These are phyloP conservation scores for Colletotrichum noveboracense DNA, from an alignment of 2,329 filamentous ascomycete species.

Conservation along the genomic window DNA sequence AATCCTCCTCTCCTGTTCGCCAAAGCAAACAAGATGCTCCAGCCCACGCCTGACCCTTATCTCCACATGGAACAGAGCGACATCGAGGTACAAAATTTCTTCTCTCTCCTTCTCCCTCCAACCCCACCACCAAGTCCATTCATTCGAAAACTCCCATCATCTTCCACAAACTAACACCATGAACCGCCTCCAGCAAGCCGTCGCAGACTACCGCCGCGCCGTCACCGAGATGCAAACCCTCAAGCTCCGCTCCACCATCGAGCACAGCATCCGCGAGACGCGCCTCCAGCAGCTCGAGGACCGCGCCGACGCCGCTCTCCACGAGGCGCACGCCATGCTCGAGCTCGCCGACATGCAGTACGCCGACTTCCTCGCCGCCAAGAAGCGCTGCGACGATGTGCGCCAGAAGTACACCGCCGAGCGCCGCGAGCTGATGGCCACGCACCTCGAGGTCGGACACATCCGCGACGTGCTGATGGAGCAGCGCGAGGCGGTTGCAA, in stretches of 20 bases:
- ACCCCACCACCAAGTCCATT: background rate
- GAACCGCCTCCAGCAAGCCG: background rate
- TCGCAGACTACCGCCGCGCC: background rate
- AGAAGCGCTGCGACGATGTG: background rate
- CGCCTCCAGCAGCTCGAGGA: background rate
- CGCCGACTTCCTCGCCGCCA: background rate
- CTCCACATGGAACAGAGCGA: background rate
- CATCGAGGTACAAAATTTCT: background rate
- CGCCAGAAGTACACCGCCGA: background rate
- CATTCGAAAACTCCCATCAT: rapidly evolving
- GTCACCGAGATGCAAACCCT: background rate
- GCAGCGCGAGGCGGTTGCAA: background rate
- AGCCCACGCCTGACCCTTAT: background rate
- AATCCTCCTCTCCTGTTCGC: background rate
- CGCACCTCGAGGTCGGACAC: background rate
- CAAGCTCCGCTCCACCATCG: background rate
- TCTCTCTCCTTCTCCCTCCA: background rate
- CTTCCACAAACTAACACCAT: background rate
- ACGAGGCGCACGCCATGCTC: background rate
- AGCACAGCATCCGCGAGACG: background rate
- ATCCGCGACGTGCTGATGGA: background rate
- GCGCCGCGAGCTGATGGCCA: background rate
- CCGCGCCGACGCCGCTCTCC: background rate
- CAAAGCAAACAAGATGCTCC: background rate
- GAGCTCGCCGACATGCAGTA: background rate